A percentile compares a stretch with the other conserved stretches of the same genome.
Evolutionary conservation across 2,329 filamentous ascomycete genomes (phyloP).

Genomic region (Trichoderma guizhouense): DNA sequence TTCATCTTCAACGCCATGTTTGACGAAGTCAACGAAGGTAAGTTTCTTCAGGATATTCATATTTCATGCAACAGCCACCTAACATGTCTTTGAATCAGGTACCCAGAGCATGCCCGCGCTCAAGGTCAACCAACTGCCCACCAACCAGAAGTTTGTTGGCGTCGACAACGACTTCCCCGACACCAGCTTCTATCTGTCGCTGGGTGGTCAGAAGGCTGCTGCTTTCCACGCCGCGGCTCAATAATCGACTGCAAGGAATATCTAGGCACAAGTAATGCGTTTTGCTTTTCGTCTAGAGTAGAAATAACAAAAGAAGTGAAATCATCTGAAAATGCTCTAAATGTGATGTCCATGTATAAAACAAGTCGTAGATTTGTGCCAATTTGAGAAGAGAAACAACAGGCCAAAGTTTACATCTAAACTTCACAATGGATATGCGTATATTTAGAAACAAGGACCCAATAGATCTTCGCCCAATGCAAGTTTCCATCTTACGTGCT

Average conservation of each 20-base stretch:
- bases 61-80: background rate
- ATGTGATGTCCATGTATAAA: background rate
- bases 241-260: background rate
- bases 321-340: background rate
- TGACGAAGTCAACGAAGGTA: conserved; percentile 16
- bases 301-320: background rate
- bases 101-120: conserved; percentile 13
- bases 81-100: background rate
- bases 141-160: conserved; percentile 14
- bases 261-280: background rate
- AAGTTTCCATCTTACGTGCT: background rate
- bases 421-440: background rate
- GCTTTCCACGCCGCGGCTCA: conserved; percentile 8
- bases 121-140: conserved; percentile 8
- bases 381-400: background rate
- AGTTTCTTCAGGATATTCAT: background rate
- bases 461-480: background rate
- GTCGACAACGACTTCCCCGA: conserved; percentile 7
- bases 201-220: conserved; percentile 7
- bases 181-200: conserved; percentile 8
- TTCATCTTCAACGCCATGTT: conserved; percentile 18
- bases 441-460: background rate
- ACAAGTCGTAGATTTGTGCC: background rate
- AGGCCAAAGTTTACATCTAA: background rate
- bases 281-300: background rate